phyloP scores from a whole-genome alignment of 257 asterid species.

The Perilla frutescens region DNA sequence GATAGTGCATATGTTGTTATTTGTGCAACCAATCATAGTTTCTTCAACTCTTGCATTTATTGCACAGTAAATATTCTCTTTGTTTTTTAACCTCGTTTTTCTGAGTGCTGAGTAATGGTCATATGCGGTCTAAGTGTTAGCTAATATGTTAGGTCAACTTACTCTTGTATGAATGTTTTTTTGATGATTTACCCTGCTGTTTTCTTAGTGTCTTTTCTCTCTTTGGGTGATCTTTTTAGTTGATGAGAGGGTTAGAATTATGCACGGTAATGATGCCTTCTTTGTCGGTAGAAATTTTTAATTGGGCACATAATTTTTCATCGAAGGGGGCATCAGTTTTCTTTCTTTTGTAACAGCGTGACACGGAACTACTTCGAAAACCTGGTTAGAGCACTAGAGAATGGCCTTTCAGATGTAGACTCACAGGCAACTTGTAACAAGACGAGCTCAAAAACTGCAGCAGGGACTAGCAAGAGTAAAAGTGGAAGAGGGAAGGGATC shows the following conservation, averaged over 20 bases:
- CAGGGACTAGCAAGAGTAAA: constrained; percentile 76
- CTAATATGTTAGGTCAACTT: background rate
- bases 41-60: too few species aligned
- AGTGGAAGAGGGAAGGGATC: constrained; percentile 66
- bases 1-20: too few species aligned
- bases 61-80: too few species aligned
- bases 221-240: background rate
- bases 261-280: constrained; percentile 6
- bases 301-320: background rate
- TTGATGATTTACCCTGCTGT: background rate
- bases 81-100: too few species aligned
- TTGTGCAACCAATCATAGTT: too few species aligned
- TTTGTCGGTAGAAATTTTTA: background rate
- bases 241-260: background rate
- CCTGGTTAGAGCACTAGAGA: constrained; percentile 89
- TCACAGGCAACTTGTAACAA: constrained; percentile 59
- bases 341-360: constrained; percentile 60
- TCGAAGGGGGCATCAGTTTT: background rate
- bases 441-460: constrained; percentile 53
- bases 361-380: constrained; percentile 91
- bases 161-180: background rate
- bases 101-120: too few species aligned
- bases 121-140: too few species aligned
- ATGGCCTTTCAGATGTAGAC: constrained; percentile 92
- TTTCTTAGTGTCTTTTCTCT: background rate